A percentile compares a stretch with the other conserved stretches of the same genome.
These are phyloP conservation scores for Pichia kudriavzevii DNA, from an alignment of 1,139 yeast genomes.

Conservation along the genomic window DNA sequence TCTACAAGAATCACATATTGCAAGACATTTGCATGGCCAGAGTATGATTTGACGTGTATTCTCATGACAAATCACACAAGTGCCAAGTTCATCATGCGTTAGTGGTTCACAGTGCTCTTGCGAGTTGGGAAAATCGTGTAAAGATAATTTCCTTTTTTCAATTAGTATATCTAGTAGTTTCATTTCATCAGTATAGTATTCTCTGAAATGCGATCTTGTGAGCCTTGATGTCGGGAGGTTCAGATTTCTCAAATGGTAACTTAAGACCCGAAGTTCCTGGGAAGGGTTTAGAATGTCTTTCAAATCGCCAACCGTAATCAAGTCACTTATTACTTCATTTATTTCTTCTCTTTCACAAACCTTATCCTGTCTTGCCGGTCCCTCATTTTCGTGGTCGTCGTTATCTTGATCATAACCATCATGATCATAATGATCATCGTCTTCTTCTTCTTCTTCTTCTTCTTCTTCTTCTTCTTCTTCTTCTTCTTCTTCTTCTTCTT, in stretches of 20 bases:
- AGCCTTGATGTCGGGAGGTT: conserved; percentile 20
- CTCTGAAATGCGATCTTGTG: conserved; percentile 38
- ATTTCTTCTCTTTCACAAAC: too few relatives aligned
- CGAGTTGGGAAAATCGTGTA: background rate
- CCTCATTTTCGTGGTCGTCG: background rate
- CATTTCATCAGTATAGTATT: conserved; percentile 20
- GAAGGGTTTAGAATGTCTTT: conserved; percentile 10
- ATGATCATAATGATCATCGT: conserved; percentile 3
- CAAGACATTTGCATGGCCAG: conserved; percentile 92
- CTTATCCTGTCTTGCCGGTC: too few relatives aligned
- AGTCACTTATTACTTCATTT: conserved; percentile 23
- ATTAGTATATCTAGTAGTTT: conserved; percentile 26
- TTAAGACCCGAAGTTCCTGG: conserved; percentile 27
- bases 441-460: background rate
- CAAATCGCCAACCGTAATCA: conserved; percentile 31
- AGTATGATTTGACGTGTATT: conserved; percentile 69
- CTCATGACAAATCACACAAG: conserved; percentile 77
- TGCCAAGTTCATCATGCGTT: conserved; percentile 22
- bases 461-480: conserved; percentile 1
- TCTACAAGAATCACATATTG: conserved; percentile 80
- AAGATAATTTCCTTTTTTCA: conserved; percentile 13
- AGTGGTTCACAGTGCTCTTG: background rate
- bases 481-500: conserved; percentile 2
- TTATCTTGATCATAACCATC: conserved; percentile 1
- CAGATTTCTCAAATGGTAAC: conserved; percentile 29